A percentile compares a stretch with the other conserved stretches of the same genome.
These are phyloP conservation scores for Skeletonema tropicum DNA, from an alignment of 108 stramenopile species.

Conservation along the genomic window DNA sequence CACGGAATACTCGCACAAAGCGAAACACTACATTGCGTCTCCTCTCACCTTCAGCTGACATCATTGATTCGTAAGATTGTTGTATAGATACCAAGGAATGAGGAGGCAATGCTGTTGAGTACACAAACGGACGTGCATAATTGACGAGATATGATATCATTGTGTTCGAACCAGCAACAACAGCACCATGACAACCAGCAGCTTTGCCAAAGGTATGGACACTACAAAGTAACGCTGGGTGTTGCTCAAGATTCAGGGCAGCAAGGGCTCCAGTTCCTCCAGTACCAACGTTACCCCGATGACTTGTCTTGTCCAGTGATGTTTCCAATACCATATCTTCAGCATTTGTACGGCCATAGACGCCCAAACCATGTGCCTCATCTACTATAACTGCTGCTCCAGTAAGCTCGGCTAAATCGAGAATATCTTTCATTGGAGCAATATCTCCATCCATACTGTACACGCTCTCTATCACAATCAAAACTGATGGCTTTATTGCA, in stretches of 20 bases:
- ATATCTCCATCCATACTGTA: slow-evolving; percentile 98
- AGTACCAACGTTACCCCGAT: background rate
- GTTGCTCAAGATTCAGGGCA: slow-evolving; percentile 69
- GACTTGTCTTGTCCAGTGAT: background rate
- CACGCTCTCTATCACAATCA: slow-evolving; percentile 94
- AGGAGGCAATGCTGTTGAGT: slow-evolving; percentile 90
- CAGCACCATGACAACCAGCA: slow-evolving; percentile 95
- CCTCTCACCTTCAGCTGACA: slow-evolving; percentile 52
- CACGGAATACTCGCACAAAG: slow-evolving; percentile 44
- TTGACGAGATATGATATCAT: slow-evolving; percentile 87
- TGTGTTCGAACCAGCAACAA: slow-evolving; percentile 69
- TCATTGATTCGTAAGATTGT: slow-evolving; percentile 82
- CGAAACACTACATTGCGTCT: slow-evolving; percentile 56
- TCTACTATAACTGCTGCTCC: slow-evolving; percentile 84
- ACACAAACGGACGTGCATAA: slow-evolving; percentile 95
- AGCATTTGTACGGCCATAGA: slow-evolving; percentile 68
- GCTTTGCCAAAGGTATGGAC: slow-evolving; percentile 98
- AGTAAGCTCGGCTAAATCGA: slow-evolving; percentile 60
- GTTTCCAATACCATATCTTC: slow-evolving; percentile 32
- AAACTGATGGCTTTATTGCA: slow-evolving; percentile 21
- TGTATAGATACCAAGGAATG: slow-evolving; percentile 84
- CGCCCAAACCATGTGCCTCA: slow-evolving; percentile 90
- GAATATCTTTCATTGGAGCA: slow-evolving; percentile 83
- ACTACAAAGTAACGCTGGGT: slow-evolving; percentile 82
- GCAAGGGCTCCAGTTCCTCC: slow-evolving; percentile 84